Percentiles rank a stretch among this genome's conserved stretches.
Conservation (phyloP, 2,329 filamentous ascomycete genomes). For the Trichophyton mentagrophytes region DNA sequence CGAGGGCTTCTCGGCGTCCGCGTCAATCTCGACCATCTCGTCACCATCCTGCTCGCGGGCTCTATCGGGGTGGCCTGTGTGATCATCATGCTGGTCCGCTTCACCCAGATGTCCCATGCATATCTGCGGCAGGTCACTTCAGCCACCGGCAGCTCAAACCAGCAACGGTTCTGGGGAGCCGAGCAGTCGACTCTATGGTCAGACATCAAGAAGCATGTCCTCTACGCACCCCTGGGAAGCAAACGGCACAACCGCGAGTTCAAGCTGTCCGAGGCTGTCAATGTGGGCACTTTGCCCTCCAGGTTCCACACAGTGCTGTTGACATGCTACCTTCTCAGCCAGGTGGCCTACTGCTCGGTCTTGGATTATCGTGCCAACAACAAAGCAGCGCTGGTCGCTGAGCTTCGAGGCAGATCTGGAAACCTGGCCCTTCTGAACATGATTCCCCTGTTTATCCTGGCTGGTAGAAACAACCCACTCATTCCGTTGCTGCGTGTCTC, state of each 20-base stretch:
- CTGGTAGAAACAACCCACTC: conserved; percentile 83
- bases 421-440: conserved; percentile 78
- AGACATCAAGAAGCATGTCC: conserved; percentile 34
- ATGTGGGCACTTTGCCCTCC: conserved; percentile 67
- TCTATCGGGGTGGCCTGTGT: conserved; percentile 25
- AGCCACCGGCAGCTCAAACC: conserved; percentile 22
- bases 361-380: conserved; percentile 33
- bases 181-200: conserved; percentile 32
- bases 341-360: conserved; percentile 57
- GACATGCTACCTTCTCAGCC: conserved; percentile 53
- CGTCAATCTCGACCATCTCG: conserved; percentile 27
- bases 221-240: conserved; percentile 54
- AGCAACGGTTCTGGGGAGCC: conserved; percentile 36
- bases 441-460: conserved; percentile 78
- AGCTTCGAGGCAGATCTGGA: conserved; percentile 75
- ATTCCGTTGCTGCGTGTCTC: conserved; percentile 71
- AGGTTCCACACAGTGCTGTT: conserved; percentile 62
- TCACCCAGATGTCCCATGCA: conserved; percentile 32
- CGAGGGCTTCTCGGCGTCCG: conserved; percentile 29
- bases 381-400: conserved; percentile 52
- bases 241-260: conserved; percentile 68
- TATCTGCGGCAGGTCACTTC: conserved; percentile 35
- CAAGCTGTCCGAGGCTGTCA: conserved; percentile 53
- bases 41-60: conserved; percentile 29
- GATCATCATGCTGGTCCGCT: conserved; percentile 28